A percentile compares a stretch with the other conserved stretches of the same genome.
Conservation (phyloP, 2,329 filamentous ascomycete species). For the Trichoderma afroharzianum region DNA sequence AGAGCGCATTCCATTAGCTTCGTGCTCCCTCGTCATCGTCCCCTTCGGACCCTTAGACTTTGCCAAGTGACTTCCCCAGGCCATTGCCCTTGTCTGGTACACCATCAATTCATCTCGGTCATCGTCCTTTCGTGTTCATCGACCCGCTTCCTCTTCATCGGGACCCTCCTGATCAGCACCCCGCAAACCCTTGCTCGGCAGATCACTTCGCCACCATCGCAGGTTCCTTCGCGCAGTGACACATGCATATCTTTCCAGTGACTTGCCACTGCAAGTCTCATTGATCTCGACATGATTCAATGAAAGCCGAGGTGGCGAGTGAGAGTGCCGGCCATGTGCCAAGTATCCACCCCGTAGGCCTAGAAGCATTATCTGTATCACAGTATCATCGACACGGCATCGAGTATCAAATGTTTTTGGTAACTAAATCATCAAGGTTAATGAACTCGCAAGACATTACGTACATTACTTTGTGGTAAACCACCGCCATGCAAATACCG, state of each 20-base stretch:
- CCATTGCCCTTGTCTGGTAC: neutral
- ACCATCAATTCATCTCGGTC: neutral
- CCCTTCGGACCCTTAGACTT: neutral
- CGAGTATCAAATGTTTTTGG: neutral
- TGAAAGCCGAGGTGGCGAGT: neutral
- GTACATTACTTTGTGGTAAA: neutral
- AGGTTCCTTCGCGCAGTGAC: neutral
- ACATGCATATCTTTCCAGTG: neutral
- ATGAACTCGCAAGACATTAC: constrained; percentile 4
- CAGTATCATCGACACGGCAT: neutral
- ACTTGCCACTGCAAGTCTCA: neutral
- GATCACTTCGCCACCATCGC: neutral
- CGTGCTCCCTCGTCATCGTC: neutral
- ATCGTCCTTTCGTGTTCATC: neutral
- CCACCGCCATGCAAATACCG: neutral
- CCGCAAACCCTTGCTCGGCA: neutral
- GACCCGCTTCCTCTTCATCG: neutral
- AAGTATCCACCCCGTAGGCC: neutral
- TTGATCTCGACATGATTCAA: neutral
- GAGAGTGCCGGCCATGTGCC: neutral
- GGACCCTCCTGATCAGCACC: constrained; percentile 4
- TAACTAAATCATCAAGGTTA: neutral
- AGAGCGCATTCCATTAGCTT: neutral
- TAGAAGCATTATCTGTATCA: too few relatives aligned
- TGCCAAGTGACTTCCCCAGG: neutral